Percentiles rank a stretch among this genome's conserved stretches.
These are phyloP conservation scores for Fennellomyces sp. DNA, from an alignment of 371 early-diverging fungal genomes.

Conservation along the genomic window DNA sequence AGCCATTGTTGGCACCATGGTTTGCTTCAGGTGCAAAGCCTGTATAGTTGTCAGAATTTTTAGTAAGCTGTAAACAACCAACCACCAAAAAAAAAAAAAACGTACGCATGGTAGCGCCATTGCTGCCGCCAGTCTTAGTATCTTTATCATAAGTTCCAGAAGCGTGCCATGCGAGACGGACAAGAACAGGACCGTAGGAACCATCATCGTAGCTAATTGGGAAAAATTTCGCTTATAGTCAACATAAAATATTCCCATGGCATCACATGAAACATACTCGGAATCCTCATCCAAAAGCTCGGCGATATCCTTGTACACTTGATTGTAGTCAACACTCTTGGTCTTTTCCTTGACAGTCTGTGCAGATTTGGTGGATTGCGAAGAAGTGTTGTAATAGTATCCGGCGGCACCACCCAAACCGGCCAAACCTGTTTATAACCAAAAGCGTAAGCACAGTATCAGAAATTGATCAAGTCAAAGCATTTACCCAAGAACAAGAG, in stretches of 20 bases:
- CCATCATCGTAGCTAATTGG: constrained; percentile 84
- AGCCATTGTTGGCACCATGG: constrained; percentile 90
- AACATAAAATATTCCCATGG: constrained; percentile 10
- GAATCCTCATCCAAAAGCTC: constrained; percentile 71
- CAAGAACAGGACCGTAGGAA: constrained; percentile 85
- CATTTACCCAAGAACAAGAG: constrained; percentile 27
- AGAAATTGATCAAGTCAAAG: not conserved
- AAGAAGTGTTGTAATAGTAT: constrained; percentile 52
- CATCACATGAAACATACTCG: constrained; percentile 41
- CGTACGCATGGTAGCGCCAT: constrained; percentile 88
- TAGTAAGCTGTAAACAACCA: not conserved
- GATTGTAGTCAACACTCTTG: constrained; percentile 55
- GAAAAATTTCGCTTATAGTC: not conserved
- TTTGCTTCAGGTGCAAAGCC: constrained; percentile 71
- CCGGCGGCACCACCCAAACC: constrained; percentile 55
- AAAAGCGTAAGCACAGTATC: not conserved
- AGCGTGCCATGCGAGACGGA: constrained; percentile 94
- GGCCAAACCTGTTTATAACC: constrained; percentile 33
- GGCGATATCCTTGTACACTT: constrained; percentile 81
- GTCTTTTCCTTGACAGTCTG: constrained; percentile 1
- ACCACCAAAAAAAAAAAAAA: constrained; percentile 2
- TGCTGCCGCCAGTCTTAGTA: constrained; percentile 86
- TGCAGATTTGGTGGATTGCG: constrained; percentile 34
- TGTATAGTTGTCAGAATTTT: constrained; percentile 6
- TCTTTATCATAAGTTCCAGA: constrained; percentile 89